Evolutionary conservation across 2,329 filamentous ascomycete species (phyloP), one percentile per base, ranked within the genome.

Genomic region (Alternaria brassicicola): DNA sequence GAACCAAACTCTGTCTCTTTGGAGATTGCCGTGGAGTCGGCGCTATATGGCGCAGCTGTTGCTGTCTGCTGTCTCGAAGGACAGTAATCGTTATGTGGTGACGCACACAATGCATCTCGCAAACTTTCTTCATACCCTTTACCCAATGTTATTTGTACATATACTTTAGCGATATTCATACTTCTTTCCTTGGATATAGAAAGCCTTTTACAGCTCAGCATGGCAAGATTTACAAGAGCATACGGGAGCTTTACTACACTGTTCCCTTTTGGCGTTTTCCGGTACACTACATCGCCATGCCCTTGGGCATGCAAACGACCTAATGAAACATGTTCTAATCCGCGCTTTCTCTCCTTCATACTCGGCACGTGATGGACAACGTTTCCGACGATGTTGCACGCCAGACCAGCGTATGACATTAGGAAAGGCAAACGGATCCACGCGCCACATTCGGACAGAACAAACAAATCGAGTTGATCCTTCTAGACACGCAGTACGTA

Each of bases 21-120:
- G 23, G 87, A 90, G 48, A 84, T 88, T 46, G 89, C 90, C 12
- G 83, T 87, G 55, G 90, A 93, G 77, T 92, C 89, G 68, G 91
- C 89, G 1, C 83, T 93, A 52, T 84, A 90, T 41, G 90, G 90
- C 3, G 90, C 90, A 3, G 90, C 90, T 1, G 89, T 93, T 13
- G 88, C 90, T 2, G 82, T 74, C 6, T 76, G 73, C 53, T 78
- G 76, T 63, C 70, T 78, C 6, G 76, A 78, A 43, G 66, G 65
- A 39, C 69, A 71, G 58, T 62, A 56, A 49, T 48, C 42, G 21
- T 8, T 8, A 12, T 9, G 23, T 31, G 17, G 46, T 5, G 35
- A 26, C 42, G 52, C 58, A 54, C 52, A 21, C n/a, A 0, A 3
- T 12, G 9, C 35, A 0, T 19, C 35, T 38, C 17, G 2, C 17